Conservation (phyloP, 2,329 filamentous ascomycete species). For the Chaetomium sp. region DNA sequence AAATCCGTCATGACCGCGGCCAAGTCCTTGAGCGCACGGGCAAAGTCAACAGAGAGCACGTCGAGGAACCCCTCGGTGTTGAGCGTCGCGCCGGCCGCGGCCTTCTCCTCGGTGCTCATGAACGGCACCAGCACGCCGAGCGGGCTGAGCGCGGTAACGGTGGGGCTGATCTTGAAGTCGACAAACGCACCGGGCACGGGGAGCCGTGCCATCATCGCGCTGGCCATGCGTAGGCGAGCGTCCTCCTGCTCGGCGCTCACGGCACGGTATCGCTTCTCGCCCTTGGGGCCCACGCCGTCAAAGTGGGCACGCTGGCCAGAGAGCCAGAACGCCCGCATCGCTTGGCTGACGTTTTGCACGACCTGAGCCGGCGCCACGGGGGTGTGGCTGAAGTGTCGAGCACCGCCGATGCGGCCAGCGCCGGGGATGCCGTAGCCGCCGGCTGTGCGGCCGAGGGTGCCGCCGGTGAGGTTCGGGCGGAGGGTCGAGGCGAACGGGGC, state of each 20-base stretch:
- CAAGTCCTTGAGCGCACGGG: constrained; percentile 76
- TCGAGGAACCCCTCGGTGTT: constrained; percentile 81
- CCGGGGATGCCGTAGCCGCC: constrained; percentile 78
- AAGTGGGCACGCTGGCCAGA: constrained; percentile 84
- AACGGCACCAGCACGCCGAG: constrained; percentile 52
- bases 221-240: constrained; percentile 57
- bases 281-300: constrained; percentile 66
- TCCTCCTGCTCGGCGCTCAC: constrained; percentile 72
- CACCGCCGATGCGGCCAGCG: constrained; percentile 61
- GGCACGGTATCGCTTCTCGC: constrained; percentile 71
- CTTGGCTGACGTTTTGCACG: constrained; percentile 89
- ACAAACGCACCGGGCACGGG: constrained; percentile 68
- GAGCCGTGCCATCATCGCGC: constrained; percentile 39
- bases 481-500: constrained; percentile 84
- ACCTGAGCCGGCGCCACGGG: constrained; percentile 83
- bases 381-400: constrained; percentile 83
- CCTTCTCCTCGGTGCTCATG: constrained; percentile 34
- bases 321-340: constrained; percentile 86
- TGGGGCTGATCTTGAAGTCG: constrained; percentile 83
- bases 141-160: constrained; percentile 78
- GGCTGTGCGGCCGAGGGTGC: constrained; percentile 73
- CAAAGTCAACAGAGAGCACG: constrained; percentile 80
- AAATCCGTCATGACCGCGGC: constrained; percentile 74
- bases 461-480: constrained; percentile 86
- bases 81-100: constrained; percentile 50